Conservation (phyloP, 441 rosid genomes). For the Aquilaria agallochum region DNA sequence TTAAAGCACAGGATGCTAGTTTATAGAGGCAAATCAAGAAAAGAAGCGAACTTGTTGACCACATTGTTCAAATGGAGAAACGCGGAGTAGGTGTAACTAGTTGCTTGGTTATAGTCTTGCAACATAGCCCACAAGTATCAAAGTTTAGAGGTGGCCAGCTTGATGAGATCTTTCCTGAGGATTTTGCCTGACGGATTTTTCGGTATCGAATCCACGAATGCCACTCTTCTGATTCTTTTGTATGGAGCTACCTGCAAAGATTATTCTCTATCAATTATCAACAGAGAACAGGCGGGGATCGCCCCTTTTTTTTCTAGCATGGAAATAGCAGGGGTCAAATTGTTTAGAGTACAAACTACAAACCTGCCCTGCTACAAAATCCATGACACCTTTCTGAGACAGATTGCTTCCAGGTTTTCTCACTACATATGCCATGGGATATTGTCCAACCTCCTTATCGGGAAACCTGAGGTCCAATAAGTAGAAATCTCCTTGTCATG, state of each 20-base stretch:
- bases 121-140: constrained; percentile 18
- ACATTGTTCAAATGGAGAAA: too few species aligned
- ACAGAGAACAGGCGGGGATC: too few species aligned
- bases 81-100: too few species aligned
- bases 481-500: background rate
- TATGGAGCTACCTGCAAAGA: constrained; percentile 71
- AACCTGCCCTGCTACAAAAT: constrained; percentile 64
- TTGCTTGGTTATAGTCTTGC: too few species aligned
- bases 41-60: too few species aligned
- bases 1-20: background rate
- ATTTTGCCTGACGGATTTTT: constrained; percentile 93
- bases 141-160: constrained; percentile 74
- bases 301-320: too few species aligned
- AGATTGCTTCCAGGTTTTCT: constrained; percentile 48
- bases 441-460: constrained; percentile 79
- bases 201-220: constrained; percentile 66
- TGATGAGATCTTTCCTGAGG: constrained; percentile 79
- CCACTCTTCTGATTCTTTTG: constrained; percentile 72
- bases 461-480: constrained; percentile 54
- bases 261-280: background rate
- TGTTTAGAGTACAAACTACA: background rate
- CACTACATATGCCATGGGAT: constrained; percentile 82
- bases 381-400: constrained; percentile 49
- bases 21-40: background rate
- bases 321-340: too few species aligned